These are phyloP conservation scores for Medicago lupulina DNA, from an alignment of 306 rosid species.

Conservation along the genomic window DNA sequence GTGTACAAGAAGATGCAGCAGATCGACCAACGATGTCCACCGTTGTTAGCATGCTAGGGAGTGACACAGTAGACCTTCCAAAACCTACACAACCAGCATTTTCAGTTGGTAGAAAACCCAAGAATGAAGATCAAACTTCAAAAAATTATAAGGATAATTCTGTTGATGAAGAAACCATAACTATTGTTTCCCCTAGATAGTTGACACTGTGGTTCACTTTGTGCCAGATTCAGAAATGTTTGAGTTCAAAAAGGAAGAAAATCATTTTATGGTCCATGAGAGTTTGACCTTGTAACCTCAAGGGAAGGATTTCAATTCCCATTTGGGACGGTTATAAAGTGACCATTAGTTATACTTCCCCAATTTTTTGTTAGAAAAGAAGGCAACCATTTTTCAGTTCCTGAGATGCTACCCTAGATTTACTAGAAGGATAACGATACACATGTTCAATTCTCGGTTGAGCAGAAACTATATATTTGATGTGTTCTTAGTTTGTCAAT, in stretches of 20 bases:
- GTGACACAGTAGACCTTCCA: conserved; percentile 44
- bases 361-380: too few species aligned
- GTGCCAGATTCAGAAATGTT: neutral
- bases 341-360: too few species aligned
- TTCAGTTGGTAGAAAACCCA: conserved; percentile 26
- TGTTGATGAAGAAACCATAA: conserved; percentile 18
- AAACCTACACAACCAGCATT: conserved; percentile 49
- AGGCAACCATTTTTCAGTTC: neutral
- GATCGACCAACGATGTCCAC: conserved; percentile 53
- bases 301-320: too few species aligned
- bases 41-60: conserved; percentile 45
- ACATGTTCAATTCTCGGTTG: neutral
- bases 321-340: too few species aligned
- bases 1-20: conserved; percentile 54
- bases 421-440: neutral
- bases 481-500: neutral
- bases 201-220: neutral
- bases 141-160: conserved; percentile 34
- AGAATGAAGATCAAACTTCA: conserved; percentile 10
- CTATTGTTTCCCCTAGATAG: conserved; percentile 4
- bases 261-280: too few species aligned
- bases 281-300: too few species aligned
- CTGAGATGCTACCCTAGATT: neutral
- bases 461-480: neutral
- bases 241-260: neutral